These are phyloP conservation scores for Nemania sp. DNA, from an alignment of 2,329 filamentous ascomycete genomes.

Conservation along the genomic window DNA sequence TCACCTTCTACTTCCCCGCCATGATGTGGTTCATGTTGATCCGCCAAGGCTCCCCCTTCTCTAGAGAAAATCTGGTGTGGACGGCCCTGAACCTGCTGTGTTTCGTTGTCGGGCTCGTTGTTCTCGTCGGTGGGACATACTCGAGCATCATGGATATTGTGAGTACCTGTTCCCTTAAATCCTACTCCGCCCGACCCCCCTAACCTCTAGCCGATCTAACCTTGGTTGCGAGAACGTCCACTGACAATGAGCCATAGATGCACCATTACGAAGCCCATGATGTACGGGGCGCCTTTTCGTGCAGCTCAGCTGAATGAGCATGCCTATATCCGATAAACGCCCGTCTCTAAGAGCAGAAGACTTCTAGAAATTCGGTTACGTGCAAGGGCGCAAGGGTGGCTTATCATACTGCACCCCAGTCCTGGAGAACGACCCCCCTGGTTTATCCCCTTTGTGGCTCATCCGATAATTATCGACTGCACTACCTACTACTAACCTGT, in stretches of 20 bases:
- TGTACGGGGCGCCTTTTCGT: conserved; percentile 36
- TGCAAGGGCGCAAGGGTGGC: conserved; percentile 7
- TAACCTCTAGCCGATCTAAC: not conserved
- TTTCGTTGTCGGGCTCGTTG: conserved; percentile 40
- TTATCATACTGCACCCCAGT: not conserved
- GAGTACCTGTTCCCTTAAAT: conserved; percentile 25
- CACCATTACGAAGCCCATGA: conserved; percentile 30
- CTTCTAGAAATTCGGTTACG: not conserved
- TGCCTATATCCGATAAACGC: not conserved
- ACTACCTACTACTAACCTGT: not conserved
- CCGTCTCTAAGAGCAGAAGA: conserved; percentile 3
- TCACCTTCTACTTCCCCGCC: conserved; percentile 45
- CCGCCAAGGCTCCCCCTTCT: conserved; percentile 37
- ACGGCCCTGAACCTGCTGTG: conserved; percentile 33
- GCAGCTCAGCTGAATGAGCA: conserved; percentile 8
- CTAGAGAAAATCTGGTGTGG: conserved; percentile 37
- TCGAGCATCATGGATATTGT: conserved; percentile 42
- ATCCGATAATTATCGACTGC: not conserved
- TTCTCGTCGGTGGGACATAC: conserved; percentile 42
- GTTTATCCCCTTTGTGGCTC: not conserved
- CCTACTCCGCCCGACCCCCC: not conserved
- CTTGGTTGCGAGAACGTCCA: not conserved
- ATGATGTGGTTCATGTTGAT: conserved; percentile 44
- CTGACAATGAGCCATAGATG: conserved; percentile 30
- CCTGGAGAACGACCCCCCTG: not conserved